Evolutionary conservation across 768 basidiomycete species (phyloP).

Genomic region (Pleurotus giganteus): DNA sequence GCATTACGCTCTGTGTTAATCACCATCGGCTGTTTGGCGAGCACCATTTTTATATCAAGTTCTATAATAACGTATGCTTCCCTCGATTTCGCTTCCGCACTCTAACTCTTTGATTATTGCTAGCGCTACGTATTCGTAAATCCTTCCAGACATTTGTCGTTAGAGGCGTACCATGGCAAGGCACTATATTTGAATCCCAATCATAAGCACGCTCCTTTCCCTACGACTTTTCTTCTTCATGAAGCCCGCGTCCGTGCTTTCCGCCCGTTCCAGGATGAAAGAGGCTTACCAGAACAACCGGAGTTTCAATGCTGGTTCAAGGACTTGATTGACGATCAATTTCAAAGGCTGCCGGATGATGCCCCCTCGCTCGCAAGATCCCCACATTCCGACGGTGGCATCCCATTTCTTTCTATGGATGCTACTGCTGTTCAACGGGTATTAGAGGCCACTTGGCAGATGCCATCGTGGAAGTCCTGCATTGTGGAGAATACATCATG

Average conservation of each 20-base stretch:
- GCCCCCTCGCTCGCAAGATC: constrained; percentile 15
- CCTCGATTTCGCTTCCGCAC: too few species aligned
- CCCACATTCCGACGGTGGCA: constrained; percentile 15
- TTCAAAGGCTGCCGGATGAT: constrained; percentile 14
- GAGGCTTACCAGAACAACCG: not conserved
- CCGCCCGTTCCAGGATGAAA: constrained; percentile 2
- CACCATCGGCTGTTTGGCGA: constrained; percentile 2
- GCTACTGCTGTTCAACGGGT: too few species aligned
- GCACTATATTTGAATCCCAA: constrained; percentile 2
- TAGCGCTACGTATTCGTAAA: not conserved
- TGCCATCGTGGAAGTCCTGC: constrained; percentile 16
- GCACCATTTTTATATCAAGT: constrained; percentile 3
- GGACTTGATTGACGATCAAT: constrained; percentile 1
- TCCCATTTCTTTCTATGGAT: not conserved
- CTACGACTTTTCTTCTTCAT: constrained; percentile 7
- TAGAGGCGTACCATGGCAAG: constrained; percentile 6
- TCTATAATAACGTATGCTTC: too few species aligned
- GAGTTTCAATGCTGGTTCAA: constrained; percentile 9
- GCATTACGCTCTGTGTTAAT: not conserved
- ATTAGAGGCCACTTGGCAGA: not conserved
- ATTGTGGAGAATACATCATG: constrained; percentile 17
- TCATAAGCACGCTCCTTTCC: constrained; percentile 9
- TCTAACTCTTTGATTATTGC: too few species aligned
- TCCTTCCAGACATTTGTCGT: not conserved
- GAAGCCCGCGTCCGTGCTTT: constrained; percentile 9